phyloP scores from a whole-genome alignment of 2,329 filamentous ascomycete species.

The Trichoderma breve region DNA sequence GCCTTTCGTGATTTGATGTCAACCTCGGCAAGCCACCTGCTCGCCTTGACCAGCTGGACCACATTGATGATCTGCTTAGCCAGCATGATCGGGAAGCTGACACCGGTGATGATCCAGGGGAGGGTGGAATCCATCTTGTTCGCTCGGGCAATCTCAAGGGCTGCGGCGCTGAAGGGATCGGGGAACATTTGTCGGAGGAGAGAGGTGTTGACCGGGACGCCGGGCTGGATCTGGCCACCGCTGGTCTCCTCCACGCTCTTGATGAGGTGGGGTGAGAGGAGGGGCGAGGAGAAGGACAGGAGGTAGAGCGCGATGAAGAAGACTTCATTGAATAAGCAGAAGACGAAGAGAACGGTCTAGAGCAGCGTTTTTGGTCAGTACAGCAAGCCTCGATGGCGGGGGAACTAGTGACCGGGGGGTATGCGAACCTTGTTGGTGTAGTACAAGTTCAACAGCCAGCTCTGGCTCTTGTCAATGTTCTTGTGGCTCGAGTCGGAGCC shows the following conservation, averaged over 20 bases:
- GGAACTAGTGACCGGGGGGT: conserved; percentile 3
- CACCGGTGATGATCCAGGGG: conserved; percentile 69
- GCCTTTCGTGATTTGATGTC: conserved; percentile 65
- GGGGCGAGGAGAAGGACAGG: conserved; percentile 90
- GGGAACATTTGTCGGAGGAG: conserved; percentile 74
- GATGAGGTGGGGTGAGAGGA: conserved; percentile 80
- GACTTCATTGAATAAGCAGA: conserved; percentile 87
- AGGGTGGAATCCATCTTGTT: conserved; percentile 82
- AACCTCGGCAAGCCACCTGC: conserved; percentile 89
- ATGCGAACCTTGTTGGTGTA: conserved; percentile 85
- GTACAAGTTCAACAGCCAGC: conserved; percentile 89
- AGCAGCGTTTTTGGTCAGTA: conserved; percentile 8
- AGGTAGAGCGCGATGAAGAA: conserved; percentile 99
- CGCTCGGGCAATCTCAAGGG: conserved; percentile 85
- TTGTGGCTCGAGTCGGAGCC: conserved; percentile 83
- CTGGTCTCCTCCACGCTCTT: conserved; percentile 55
- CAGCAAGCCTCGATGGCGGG: not conserved
- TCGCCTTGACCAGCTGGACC: conserved; percentile 89
- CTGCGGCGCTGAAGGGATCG: conserved; percentile 87
- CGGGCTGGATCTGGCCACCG: conserved; percentile 57
- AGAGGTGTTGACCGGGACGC: conserved; percentile 67
- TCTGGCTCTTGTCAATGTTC: conserved; percentile 83
- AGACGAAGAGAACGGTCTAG: conserved; percentile 84
- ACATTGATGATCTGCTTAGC: conserved; percentile 94
- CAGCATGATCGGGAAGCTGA: conserved; percentile 84